Percentiles rank a stretch among this genome's conserved stretches.
Evolutionary conservation across 2,329 filamentous ascomycete genomes (phyloP).

Genomic region (Sarocladiaceae sp.): DNA sequence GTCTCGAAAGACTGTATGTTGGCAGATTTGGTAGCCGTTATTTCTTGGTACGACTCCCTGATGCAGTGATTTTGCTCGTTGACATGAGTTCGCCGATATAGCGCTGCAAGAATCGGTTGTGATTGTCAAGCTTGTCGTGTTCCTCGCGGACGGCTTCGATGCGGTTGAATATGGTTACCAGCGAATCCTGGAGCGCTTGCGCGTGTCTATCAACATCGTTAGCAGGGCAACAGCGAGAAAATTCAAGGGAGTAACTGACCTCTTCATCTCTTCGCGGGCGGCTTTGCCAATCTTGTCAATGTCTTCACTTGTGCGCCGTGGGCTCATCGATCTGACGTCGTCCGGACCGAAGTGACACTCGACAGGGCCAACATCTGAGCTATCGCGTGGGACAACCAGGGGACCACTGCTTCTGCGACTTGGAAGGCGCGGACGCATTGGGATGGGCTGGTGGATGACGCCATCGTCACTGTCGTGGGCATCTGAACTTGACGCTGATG

Average conservation of each 20-base stretch:
- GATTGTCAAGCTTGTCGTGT: conserved; percentile 92
- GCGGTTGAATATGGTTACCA: conserved; percentile 83
- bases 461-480: conserved; percentile 30
- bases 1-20: too few species aligned
- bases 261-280: conserved; percentile 60
- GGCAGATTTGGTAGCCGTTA: too few species aligned
- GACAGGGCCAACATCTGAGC: conserved; percentile 63
- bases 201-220: conserved; percentile 61
- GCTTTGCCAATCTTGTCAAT: conserved; percentile 81
- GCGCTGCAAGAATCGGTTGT: conserved; percentile 96
- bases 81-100: conserved; percentile 97
- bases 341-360: conserved; percentile 75
- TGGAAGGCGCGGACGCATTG: conserved; percentile 59
- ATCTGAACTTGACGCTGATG: conserved; percentile 22
- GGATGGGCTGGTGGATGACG: conserved; percentile 43
- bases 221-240: conserved; percentile 10
- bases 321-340: conserved; percentile 92
- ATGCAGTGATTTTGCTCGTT: conserved; percentile 65
- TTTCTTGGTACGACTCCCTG: conserved; percentile 47
- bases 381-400: conserved; percentile 74
- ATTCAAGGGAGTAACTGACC: conserved; percentile 31
- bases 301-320: conserved; percentile 82
- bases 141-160: conserved; percentile 93
- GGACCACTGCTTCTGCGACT: conserved; percentile 76
- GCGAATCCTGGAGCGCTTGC: conserved; percentile 78